These are phyloP conservation scores for Pluteus cervinus DNA, from an alignment of 768 basidiomycete genomes.

Conservation along the genomic window DNA sequence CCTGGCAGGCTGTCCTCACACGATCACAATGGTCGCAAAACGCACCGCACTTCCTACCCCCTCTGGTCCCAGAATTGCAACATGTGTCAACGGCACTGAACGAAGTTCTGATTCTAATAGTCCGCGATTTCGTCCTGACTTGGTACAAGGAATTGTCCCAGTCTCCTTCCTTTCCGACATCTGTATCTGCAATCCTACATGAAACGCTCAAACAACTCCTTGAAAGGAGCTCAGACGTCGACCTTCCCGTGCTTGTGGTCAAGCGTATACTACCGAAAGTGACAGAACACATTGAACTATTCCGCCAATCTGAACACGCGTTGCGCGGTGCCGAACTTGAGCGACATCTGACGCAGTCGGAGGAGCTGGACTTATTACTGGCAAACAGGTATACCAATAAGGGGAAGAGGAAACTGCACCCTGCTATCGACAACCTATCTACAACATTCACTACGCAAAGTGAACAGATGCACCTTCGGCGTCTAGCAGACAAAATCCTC, in stretches of 20 bases:
- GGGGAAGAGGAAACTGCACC: slow-evolving; percentile 64
- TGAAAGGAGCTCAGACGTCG: slow-evolving; percentile 50
- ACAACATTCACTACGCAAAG: slow-evolving; percentile 86
- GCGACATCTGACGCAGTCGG: slow-evolving; percentile 80
- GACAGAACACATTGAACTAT: slow-evolving; percentile 85
- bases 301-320: slow-evolving; percentile 83
- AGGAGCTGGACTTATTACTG: slow-evolving; percentile 81
- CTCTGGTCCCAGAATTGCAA: slow-evolving; percentile 58
- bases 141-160: slow-evolving; percentile 89
- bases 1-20: slow-evolving; percentile 87
- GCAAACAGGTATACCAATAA: slow-evolving; percentile 75
- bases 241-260: slow-evolving; percentile 72
- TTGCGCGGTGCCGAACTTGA: slow-evolving; percentile 79
- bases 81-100: slow-evolving; percentile 69
- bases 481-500: slow-evolving; percentile 64
- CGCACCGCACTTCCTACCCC: slow-evolving; percentile 59
- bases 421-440: slow-evolving; percentile 83
- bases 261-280: slow-evolving; percentile 84
- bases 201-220: slow-evolving; percentile 54
- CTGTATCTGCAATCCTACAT: slow-evolving; percentile 74
- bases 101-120: slow-evolving; percentile 73
- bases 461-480: slow-evolving; percentile 80
- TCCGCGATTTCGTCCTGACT: slow-evolving; percentile 79
- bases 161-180: slow-evolving; percentile 83
- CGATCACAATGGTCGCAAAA: slow-evolving; percentile 87